Conservation (phyloP, 768 basidiomycete species). For the Pleurotus ostreatus region DNA sequence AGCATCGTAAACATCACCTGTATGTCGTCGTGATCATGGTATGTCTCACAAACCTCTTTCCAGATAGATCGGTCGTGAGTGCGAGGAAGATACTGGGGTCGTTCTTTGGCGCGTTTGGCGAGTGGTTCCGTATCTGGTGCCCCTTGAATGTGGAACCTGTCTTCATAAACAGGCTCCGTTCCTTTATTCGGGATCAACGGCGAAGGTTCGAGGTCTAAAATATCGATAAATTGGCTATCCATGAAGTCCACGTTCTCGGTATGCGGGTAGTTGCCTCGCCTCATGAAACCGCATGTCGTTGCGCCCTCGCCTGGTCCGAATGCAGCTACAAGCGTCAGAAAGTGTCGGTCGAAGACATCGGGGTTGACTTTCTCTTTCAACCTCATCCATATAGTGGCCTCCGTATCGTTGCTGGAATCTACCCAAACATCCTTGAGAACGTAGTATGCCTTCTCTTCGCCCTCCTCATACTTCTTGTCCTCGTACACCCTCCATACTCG, state of each 20-base stretch:
- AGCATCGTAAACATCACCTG: neutral
- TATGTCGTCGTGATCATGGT: neutral
- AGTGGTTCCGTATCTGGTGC: neutral
- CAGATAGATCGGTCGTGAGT: neutral
- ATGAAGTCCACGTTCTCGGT: neutral
- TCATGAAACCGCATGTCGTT: neutral
- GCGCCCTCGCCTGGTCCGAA: neutral
- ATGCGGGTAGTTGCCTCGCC: neutral
- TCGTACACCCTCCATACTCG: conserved; percentile 10
- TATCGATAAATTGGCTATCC: neutral
- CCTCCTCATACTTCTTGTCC: neutral
- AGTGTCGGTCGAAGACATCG: neutral
- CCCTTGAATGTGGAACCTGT: neutral
- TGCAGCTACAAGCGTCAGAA: neutral
- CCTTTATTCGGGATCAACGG: neutral
- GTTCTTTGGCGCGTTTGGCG: neutral
- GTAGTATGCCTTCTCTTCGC: neutral
- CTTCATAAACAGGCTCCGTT: neutral
- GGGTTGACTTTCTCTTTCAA: neutral
- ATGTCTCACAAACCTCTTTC: neutral
- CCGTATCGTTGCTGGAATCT: neutral
- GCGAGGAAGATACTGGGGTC: neutral
- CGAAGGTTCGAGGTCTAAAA: neutral
- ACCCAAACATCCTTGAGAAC: neutral
- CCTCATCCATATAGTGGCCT: neutral